These are phyloP conservation scores for Penicillium salamii DNA, from an alignment of 495 filamentous ascomycete genomes.

Conservation along the genomic window DNA sequence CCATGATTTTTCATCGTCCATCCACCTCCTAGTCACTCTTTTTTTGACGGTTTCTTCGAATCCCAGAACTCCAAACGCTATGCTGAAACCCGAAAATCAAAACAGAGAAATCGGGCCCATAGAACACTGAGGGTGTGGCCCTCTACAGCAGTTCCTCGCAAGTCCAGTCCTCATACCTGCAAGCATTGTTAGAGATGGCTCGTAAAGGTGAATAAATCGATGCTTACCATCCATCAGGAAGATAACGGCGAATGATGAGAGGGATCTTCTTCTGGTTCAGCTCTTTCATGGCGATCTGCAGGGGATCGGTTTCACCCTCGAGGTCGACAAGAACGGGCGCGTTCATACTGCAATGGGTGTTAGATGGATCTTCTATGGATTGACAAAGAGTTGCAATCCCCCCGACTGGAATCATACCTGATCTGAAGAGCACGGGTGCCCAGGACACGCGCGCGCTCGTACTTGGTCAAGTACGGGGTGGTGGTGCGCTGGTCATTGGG, in stretches of 20 bases:
- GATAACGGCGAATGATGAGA: constrained; percentile 86
- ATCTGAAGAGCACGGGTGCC: constrained; percentile 94
- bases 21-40: constrained; percentile 4
- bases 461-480: constrained; percentile 99
- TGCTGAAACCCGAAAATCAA: constrained; percentile 33
- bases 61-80: constrained; percentile 44
- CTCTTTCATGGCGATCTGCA: constrained; percentile 97
- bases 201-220: background rate
- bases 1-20: constrained; percentile 1
- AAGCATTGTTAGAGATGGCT: constrained; percentile 1
- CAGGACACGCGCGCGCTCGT: constrained; percentile 89
- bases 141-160: constrained; percentile 82
- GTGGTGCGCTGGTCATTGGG: constrained; percentile 84
- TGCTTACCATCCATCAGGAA: constrained; percentile 94
- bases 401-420: constrained; percentile 58
- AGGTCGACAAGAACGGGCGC: constrained; percentile 94
- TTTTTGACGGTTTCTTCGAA: constrained; percentile 16
- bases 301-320: constrained; percentile 95
- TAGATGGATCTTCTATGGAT: constrained; percentile 6
- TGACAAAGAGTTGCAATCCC: background rate
- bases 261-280: constrained; percentile 98
- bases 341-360: constrained; percentile 70
- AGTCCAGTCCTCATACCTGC: constrained; percentile 97
- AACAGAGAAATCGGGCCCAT: constrained; percentile 12
- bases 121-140: background rate